Percentiles rank a stretch among this genome's conserved stretches.
Evolutionary conservation across 2,329 filamentous ascomycete genomes (phyloP).

Genomic region (Basipetospora chlamydospora): DNA sequence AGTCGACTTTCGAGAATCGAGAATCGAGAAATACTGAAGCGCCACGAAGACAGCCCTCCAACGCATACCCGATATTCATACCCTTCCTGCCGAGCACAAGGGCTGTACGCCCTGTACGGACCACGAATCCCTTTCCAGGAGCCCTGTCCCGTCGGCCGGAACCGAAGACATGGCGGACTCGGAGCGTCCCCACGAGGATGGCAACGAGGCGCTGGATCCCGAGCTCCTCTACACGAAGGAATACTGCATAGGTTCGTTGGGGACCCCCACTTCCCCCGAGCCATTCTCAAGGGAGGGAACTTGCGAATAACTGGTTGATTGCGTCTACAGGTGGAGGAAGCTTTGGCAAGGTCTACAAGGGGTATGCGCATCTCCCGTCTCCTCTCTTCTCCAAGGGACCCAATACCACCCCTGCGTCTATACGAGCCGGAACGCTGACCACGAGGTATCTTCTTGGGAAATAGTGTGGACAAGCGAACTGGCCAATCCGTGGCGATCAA

Average conservation of each 20-base stretch:
- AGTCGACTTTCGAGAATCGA: too few species aligned
- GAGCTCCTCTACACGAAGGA: slow-evolving; percentile 89
- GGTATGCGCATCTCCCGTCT: slow-evolving; percentile 34
- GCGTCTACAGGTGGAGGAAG: slow-evolving; percentile 64
- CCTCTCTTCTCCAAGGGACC: background rate
- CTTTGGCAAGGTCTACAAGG: slow-evolving; percentile 98
- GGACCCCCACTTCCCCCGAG: slow-evolving; percentile 8
- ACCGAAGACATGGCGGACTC: slow-evolving; percentile 36
- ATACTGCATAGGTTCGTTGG: slow-evolving; percentile 60
- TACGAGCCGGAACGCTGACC: too few species aligned
- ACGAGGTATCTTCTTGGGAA: background rate
- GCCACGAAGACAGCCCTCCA: too few species aligned
- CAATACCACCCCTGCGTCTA: background rate
- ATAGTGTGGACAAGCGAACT: slow-evolving; percentile 77
- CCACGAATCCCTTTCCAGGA: too few species aligned
- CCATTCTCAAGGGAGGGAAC: too few species aligned
- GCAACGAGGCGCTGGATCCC: slow-evolving; percentile 56
- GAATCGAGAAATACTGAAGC: too few species aligned
- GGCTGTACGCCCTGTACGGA: too few species aligned
- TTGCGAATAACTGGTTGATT: too few species aligned
- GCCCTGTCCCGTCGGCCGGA: too few species aligned
- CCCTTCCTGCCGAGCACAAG: too few species aligned
- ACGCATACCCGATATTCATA: too few species aligned
- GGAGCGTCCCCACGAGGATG: slow-evolving; percentile 29
- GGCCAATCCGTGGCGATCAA: slow-evolving; percentile 96